Percentiles rank a stretch among this genome's conserved stretches.
phyloP scores from a whole-genome alignment of 345 rosid species.

The Barbarea vulgaris region DNA sequence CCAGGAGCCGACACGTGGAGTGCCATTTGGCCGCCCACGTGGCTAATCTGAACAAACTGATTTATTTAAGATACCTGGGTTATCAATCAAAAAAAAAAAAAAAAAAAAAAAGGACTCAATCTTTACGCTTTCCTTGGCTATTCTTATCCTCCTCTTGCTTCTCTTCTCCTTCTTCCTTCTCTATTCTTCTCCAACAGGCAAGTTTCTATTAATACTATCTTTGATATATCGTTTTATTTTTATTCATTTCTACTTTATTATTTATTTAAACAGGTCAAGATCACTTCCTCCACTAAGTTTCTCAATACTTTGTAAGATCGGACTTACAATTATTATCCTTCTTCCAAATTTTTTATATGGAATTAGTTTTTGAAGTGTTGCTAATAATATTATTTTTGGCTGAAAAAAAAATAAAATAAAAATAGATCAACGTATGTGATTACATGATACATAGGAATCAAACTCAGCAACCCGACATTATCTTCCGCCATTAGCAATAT shows the following conservation, averaged over 20 bases:
- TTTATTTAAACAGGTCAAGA: slow-evolving; percentile 25
- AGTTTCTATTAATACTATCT: slow-evolving; percentile 39
- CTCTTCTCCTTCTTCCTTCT: slow-evolving; percentile 74
- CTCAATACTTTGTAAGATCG: slow-evolving; percentile 36
- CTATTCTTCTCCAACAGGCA: slow-evolving; percentile 68
- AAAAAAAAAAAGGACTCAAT: too few relatives aligned
- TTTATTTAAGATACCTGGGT: too few relatives aligned
- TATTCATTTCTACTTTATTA: neutral
- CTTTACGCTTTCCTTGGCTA: slow-evolving; percentile 67
- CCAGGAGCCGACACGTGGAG: too few relatives aligned
- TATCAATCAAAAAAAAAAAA: too few relatives aligned
- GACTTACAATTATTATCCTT: slow-evolving; percentile 44
- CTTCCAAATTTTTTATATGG: slow-evolving; percentile 37
- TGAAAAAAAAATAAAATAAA: neutral
- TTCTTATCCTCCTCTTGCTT: slow-evolving; percentile 67
- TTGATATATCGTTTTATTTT: neutral
- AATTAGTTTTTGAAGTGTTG: neutral
- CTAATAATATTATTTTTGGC: neutral
- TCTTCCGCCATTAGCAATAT: slow-evolving; percentile 88
- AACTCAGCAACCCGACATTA: slow-evolving; percentile 71
- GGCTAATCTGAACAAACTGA: too few relatives aligned
- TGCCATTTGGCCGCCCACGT: too few relatives aligned
- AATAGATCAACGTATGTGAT: slow-evolving; percentile 61
- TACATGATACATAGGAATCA: slow-evolving; percentile 71
- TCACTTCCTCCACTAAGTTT: slow-evolving; percentile 33